phyloP scores from a whole-genome alignment of 768 basidiomycete genomes.

The Tulasnella sp. region DNA sequence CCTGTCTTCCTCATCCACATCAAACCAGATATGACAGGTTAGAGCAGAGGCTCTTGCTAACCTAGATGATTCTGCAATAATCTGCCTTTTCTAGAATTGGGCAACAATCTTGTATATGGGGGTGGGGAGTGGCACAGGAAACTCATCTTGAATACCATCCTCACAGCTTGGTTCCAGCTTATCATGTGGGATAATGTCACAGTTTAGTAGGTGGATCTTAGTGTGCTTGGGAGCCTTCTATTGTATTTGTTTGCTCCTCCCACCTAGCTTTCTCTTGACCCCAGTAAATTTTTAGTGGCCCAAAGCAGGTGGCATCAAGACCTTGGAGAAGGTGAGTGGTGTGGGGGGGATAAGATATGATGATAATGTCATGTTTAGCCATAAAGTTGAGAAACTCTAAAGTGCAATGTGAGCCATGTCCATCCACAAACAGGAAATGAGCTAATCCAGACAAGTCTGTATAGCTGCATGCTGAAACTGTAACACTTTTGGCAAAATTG shows the following conservation, averaged over 20 bases:
- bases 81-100: slow-evolving; percentile 26
- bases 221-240: too few relatives aligned
- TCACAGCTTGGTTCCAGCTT: slow-evolving; percentile 27
- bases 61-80: background rate
- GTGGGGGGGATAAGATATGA: slow-evolving; percentile 38
- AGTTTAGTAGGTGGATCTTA: too few relatives aligned
- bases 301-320: slow-evolving; percentile 16
- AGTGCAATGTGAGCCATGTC: slow-evolving; percentile 36
- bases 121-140: slow-evolving; percentile 29
- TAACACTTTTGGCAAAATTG: slow-evolving; percentile 22
- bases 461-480: slow-evolving; percentile 30
- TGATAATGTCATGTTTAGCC: slow-evolving; percentile 27
- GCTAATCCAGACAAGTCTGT: slow-evolving; percentile 30
- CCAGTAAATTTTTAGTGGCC: slow-evolving; percentile 26
- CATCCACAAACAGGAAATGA: slow-evolving; percentile 36
- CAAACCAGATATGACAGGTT: background rate
- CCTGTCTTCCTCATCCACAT: background rate
- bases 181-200: slow-evolving; percentile 31
- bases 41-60: background rate
- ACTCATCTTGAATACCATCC: slow-evolving; percentile 25
- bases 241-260: slow-evolving; percentile 21
- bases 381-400: slow-evolving; percentile 32
- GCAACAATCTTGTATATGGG: slow-evolving; percentile 34
- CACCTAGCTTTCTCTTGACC: slow-evolving; percentile 23
- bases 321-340: slow-evolving; percentile 27